Base-by-base conservation (phyloP, 805 yeast genomes). In the Ogataea saltuana region DNA sequence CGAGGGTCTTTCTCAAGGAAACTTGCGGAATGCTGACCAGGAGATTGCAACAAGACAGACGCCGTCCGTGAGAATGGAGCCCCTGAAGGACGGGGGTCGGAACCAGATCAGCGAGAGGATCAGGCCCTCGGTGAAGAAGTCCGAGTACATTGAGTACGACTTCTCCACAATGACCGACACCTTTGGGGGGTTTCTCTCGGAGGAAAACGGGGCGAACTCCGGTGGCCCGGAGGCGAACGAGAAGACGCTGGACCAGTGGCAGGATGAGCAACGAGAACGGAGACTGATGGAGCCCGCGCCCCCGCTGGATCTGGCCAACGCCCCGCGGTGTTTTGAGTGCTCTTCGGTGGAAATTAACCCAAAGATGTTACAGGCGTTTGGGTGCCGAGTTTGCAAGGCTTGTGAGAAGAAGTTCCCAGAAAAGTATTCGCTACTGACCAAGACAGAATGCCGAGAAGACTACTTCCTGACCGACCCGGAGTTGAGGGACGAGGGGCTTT, bases 391-490 rank as follows among this genome's bases (percentile, higher is more conserved):
- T 7, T 93, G 99, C 63, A 77, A 83, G 39, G 70, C 75, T 39
- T 93, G 99, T 63, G 80, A 79, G 25, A 79, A 78, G 54, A 72
- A 74, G 45, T 65, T 67, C 17, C 96, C 97, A 0, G 96, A 93
- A 29, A 93, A 93, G 58, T 93, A 91, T 61, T 79, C 98, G 0
- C 64, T 93, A 16, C 66, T 93, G 39, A 93, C 99, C 6, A 93
- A 93, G 65, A 93, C 99, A 0, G 99, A 93, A 65, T 89, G 97
- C 63, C 78, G 81, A 30, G 91, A 86, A 54, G 99, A 93, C 66
- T 93, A 93, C 61, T 75, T 93, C 31, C 63, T 93, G 21, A 93
- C 99, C 0, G 99, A 93, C 37, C 93, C 97, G 0, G 99, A 93
- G 60, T 71, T 93, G 32, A 74, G 78, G 40, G 99, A 93, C 60